Evolutionary conservation across 257 asterid species (phyloP), one percentile per base, ranked within the genome.

Genomic region (Solanum raphanifolium): DNA sequence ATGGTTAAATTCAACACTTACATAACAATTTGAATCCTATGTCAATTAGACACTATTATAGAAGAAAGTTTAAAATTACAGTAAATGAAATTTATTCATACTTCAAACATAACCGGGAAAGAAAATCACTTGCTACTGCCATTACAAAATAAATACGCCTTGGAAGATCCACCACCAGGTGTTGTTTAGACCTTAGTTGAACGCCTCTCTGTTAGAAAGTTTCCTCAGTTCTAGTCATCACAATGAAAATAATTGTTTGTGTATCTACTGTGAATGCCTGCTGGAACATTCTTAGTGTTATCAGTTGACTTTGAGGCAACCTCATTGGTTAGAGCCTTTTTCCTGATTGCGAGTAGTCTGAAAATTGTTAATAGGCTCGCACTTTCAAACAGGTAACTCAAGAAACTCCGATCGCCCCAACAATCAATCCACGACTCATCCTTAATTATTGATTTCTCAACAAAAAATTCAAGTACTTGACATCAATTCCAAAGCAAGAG

Each of bases 151-250:
- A 94, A 92, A 90, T 95, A 94, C 83, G 87, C 91, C 9, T 6
- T 8, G n/a, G 4, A 52, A 52, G 62, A 52, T 52, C 62, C n/a
- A 52, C 23, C 62, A 52, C 62, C 9, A 52, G 23, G 62, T 52
- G n/a, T 52, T 52, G 62, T 18, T 52, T 52, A 52, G 62, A 48
- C n/a, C n/a, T 52, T 52, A 18, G 4, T 52, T 1, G 4, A 52
- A 52, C 9, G n/a, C n/a, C 9, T 52, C 62, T 52, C 95, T 81
- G 95, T 94, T 31, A 95, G 89, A 82, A 94, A 93, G 92, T 95
- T 95, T 90, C 96, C 95, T 86, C 94, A 92, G 91, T 94, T 94
- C 86, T 94, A 96, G 36, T 95, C 98, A 90, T 95, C 98, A 7
- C 95, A 86, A 60, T 95, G 90, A 29, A 65, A 36, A 86, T 95